Conservation (phyloP, 179 eudicot species). For the Vitellaria paradoxa region DNA sequence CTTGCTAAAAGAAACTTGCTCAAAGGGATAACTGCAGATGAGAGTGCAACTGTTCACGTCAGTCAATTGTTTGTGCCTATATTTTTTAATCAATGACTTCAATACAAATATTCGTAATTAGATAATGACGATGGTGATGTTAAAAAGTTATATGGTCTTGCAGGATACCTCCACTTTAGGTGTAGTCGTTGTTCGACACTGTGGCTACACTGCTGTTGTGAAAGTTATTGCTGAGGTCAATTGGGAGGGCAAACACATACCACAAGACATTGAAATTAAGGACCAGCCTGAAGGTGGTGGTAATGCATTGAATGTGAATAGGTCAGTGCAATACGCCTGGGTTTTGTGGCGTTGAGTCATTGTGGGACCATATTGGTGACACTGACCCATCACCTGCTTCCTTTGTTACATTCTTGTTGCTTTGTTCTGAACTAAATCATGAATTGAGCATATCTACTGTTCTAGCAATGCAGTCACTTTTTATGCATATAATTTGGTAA, state of each 20-base stretch:
- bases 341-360: background rate
- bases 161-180: slow-evolving; percentile 87
- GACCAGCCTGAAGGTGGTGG: slow-evolving; percentile 94
- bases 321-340: slow-evolving; percentile 38
- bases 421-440: background rate
- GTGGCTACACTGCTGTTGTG: slow-evolving; percentile 79
- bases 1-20: slow-evolving; percentile 78
- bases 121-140: background rate
- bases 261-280: slow-evolving; percentile 71
- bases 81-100: background rate
- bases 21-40: slow-evolving; percentile 87
- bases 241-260: slow-evolving; percentile 54
- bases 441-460: background rate
- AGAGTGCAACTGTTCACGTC: slow-evolving; percentile 88
- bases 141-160: slow-evolving; percentile 8
- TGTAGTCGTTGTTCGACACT: slow-evolving; percentile 71
- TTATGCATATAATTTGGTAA: too few species aligned
- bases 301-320: slow-evolving; percentile 79
- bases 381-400: slow-evolving; percentile 1
- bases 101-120: background rate
- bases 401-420: background rate
- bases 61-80: slow-evolving; percentile 17
- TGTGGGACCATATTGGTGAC: slow-evolving; percentile 3
- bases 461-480: background rate
- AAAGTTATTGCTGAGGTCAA: slow-evolving; percentile 54